These are phyloP conservation scores for Bolboschoenus planiculmis DNA, from an alignment of 176 grass and related monocot genomes.

Conservation along the genomic window DNA sequence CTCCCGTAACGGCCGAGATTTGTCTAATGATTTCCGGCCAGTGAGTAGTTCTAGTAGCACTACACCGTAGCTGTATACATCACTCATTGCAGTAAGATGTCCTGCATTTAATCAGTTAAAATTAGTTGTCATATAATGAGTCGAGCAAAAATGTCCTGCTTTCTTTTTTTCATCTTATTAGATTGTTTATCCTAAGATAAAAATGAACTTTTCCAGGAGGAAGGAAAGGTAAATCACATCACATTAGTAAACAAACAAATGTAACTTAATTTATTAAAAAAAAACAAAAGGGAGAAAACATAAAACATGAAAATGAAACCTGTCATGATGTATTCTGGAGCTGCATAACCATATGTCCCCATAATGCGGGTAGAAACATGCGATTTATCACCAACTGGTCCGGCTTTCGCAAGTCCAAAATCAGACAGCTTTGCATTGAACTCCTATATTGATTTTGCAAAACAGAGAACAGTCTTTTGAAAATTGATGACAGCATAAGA, in stretches of 20 bases:
- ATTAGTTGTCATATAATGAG: neutral
- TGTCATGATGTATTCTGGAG: conserved; percentile 52
- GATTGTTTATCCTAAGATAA: neutral
- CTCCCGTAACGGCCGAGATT: conserved; percentile 30
- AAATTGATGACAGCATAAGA: neutral
- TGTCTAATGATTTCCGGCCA: conserved; percentile 40
- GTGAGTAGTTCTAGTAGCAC: conserved; percentile 44
- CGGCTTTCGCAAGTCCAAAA: conserved; percentile 53
- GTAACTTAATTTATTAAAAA: neutral
- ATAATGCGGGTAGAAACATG: conserved; percentile 49
- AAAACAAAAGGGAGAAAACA: neutral
- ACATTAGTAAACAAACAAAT: neutral
- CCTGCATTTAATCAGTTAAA: conserved; percentile 14
- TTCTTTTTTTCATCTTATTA: neutral
- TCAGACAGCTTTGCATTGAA: conserved; percentile 59
- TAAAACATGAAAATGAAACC: conserved; percentile 20
- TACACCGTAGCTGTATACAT: conserved; percentile 49
- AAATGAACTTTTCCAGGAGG: no score
- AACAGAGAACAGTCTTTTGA: neutral
- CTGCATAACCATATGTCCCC: conserved; percentile 49
- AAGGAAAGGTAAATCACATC: neutral
- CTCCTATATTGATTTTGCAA: conserved; percentile 22
- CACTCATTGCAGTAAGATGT: conserved; percentile 51
- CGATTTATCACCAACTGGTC: conserved; percentile 45
- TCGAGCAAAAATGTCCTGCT: neutral